phyloP scores from a whole-genome alignment of 2,329 filamentous ascomycete species.

The Cercospora berteroae region DNA sequence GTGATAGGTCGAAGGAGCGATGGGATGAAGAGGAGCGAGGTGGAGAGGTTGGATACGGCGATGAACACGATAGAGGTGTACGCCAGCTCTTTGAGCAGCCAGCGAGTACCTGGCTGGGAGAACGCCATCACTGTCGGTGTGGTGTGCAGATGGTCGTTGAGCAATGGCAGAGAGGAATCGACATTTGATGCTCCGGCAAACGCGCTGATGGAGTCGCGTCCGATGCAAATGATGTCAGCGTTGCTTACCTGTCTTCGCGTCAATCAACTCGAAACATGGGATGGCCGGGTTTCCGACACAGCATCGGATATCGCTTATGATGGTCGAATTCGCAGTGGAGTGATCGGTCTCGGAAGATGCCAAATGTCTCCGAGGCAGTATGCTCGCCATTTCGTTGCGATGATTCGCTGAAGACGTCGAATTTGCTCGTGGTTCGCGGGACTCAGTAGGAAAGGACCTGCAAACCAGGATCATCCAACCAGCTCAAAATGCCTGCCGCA shows the following conservation, averaged over 20 bases:
- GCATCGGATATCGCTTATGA: background rate
- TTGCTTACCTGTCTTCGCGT: background rate
- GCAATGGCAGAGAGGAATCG: background rate
- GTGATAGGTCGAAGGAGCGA: slow-evolving; percentile 24
- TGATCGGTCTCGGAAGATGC: background rate
- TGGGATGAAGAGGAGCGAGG: slow-evolving; percentile 24
- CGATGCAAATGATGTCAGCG: background rate
- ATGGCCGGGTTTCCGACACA: background rate
- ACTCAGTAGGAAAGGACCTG: background rate
- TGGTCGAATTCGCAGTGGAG: background rate
- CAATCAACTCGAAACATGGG: background rate
- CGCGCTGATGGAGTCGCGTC: background rate
- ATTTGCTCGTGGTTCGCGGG: background rate
- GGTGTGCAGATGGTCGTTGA: background rate
- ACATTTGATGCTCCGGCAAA: background rate
- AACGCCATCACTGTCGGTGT: background rate
- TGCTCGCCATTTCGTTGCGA: background rate
- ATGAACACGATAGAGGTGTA: slow-evolving; percentile 5
- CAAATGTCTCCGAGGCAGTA: background rate
- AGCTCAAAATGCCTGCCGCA: slow-evolving; percentile 10
- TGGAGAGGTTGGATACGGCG: slow-evolving; percentile 4
- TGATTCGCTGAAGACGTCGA: background rate
- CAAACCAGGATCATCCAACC: background rate
- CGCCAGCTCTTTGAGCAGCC: background rate
- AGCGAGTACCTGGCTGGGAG: background rate